Base-by-base conservation (phyloP, 169 alveolate species). In the Eimeria sp. region DNA sequence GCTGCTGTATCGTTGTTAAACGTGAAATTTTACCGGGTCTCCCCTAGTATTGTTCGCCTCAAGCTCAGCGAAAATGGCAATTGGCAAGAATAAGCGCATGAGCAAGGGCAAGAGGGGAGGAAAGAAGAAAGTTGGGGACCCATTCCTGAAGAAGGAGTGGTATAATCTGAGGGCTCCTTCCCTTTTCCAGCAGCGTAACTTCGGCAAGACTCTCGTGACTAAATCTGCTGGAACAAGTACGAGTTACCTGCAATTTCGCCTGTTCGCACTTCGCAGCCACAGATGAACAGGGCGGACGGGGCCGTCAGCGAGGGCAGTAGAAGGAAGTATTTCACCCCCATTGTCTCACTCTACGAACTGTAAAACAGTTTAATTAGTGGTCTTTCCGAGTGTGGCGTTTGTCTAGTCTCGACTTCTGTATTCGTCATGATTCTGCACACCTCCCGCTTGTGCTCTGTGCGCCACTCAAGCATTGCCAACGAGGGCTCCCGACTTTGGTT, bases 81-180 rank as follows among this genome's bases (percentile, higher is more conserved):
- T 98, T 83, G 99, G 99, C 58, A 99, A 99, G 99, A 99, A 99
- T 97, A 99, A 99, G 95, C 98, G 99, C 97, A 99, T 98, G 96
- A 98, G 99, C 98, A 99, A 99, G 98, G 99, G 99, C 70, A 98
- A 99, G 97, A 99, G 99, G 98, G 99, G 99, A 88, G 99, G 98
- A 75, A 99, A 99, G 98, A 99, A 99, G 99, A 99, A 99, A 98
- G 98, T 99, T 70, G 99, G 99, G 54, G 99, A 99, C 97, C 99
- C 99, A 65, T 99, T 99, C 98, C 95, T 98, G 92, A 98, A 98
- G 98, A 99, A 99, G 98, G 99, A 99, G 98, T 99, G 99, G 99
- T 99, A 99, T 98, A 99, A 98, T 96, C 98, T 99, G 80, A 99
- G 98, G 97, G 99, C 99, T 75, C 99, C 99, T 80, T 97, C 98